Base-by-base conservation (phyloP, 192 early-diverging fungal species). In the Linnemannia schmuckeri region DNA sequence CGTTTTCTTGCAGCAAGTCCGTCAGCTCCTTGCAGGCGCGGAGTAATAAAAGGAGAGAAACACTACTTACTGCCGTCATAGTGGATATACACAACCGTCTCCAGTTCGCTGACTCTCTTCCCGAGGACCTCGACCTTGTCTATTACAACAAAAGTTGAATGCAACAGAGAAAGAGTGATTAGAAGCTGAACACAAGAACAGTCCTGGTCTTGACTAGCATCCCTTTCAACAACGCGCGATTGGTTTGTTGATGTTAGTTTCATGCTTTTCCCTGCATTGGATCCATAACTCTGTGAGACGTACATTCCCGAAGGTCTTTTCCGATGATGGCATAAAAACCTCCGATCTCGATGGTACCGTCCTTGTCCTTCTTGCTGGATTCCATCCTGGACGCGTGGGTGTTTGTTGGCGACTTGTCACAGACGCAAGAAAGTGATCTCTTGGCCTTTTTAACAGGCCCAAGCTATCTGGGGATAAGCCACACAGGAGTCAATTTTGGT, bases 31-130 rank as follows among this genome's bases (percentile, higher is more conserved):
- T 12, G 9, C 10, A 49, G 13, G 6, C 30, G 74, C 10, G 47
- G 15, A 61, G 27, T 52, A 61, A 27, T 13, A 35, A 49, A 2
- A 44, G 35, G 18, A 15, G 12, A 41, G 30, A 30, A 33, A 24
- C n/a, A 30, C 30, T 10, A 81, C 84, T 73, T 87, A 87, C 85
- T 87, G 76, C 79, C 79, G 57, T 78, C 85, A 40, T 87, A 87
- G 33, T 87, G 85, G 27, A 87, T 70, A 78, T 87, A 87, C 1
- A 78, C 85, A 52, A 81, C 75, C 41, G 85, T 81, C 13, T 87
- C 85, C 37, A 63, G 74, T 9, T 87, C 85, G 35, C 70, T 74
- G 8, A 87, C 80, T 38, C 85, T 70, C 49, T 87, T 87, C 18
- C 85, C 85, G 20, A 87, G 46, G 63, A 87, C 76, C n/a, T 87